A percentile compares a stretch with the other conserved stretches of the same genome.
These are phyloP conservation scores for Tulasnella sp. DNA, from an alignment of 768 basidiomycete species.

Conservation along the genomic window DNA sequence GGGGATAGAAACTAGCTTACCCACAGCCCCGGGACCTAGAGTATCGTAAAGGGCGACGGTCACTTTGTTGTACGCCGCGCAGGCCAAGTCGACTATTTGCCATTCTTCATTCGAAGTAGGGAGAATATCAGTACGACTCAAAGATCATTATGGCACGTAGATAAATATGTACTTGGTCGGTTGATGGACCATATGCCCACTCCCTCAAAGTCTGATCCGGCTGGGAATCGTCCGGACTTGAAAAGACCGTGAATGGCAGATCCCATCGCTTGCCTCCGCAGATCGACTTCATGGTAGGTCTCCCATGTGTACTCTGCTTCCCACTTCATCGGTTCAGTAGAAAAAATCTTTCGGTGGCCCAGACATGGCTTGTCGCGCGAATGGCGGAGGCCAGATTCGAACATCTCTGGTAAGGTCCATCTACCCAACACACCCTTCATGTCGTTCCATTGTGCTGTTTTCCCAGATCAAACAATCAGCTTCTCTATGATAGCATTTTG, in stretches of 20 bases:
- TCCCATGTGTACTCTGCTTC: slow-evolving; percentile 67
- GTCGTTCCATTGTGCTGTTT: slow-evolving; percentile 15
- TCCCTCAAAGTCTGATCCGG: slow-evolving; percentile 37
- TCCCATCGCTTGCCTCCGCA: slow-evolving; percentile 59
- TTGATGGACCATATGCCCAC: slow-evolving; percentile 82
- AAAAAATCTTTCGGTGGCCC: slow-evolving; percentile 57
- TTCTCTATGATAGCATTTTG: no score
- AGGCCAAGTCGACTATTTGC: slow-evolving; percentile 81
- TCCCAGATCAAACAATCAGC: no score
- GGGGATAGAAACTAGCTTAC: slow-evolving; percentile 34
- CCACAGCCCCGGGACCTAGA: slow-evolving; percentile 79
- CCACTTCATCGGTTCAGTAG: slow-evolving; percentile 51
- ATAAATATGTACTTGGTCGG: slow-evolving; percentile 50
- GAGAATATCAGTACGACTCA: not conserved
- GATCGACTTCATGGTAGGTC: slow-evolving; percentile 64
- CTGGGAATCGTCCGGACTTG: slow-evolving; percentile 47
- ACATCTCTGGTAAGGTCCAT: slow-evolving; percentile 40
- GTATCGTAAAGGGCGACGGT: slow-evolving; percentile 91
- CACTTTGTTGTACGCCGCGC: slow-evolving; percentile 71
- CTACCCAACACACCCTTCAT: slow-evolving; percentile 10
- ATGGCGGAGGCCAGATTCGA: slow-evolving; percentile 45
- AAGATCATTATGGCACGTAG: not conserved
- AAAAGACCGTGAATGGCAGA: slow-evolving; percentile 64
- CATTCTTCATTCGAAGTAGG: slow-evolving; percentile 57
- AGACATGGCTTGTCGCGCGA: slow-evolving; percentile 46